Percentiles rank a stretch among this genome's conserved stretches.
Conservation (phyloP, 2,329 filamentous ascomycete genomes). For the Fusarium equiseti region DNA sequence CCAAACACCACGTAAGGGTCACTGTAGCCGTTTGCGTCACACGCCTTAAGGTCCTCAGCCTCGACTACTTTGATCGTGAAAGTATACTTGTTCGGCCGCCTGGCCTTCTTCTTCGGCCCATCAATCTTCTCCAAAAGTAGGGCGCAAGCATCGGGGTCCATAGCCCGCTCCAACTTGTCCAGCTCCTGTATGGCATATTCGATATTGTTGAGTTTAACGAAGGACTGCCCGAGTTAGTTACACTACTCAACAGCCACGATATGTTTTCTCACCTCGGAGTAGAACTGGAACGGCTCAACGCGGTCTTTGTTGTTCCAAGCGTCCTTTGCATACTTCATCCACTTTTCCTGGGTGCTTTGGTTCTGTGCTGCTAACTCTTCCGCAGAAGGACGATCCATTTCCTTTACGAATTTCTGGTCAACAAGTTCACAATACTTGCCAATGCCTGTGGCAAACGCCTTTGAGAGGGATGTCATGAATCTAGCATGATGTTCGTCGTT, state of each 20-base stretch:
- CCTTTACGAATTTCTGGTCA: conserved; percentile 84
- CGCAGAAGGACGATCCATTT: conserved; percentile 93
- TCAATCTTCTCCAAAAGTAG: conserved; percentile 81
- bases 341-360: conserved; percentile 90
- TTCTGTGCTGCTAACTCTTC: conserved; percentile 84
- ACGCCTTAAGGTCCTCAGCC: conserved; percentile 97
- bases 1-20: conserved; percentile 97
- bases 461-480: conserved; percentile 95
- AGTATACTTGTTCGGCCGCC: conserved; percentile 87
- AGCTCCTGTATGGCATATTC: conserved; percentile 94
- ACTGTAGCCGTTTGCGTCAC: conserved; percentile 91
- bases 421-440: conserved; percentile 92
- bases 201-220: conserved; percentile 98
- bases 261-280: conserved; percentile 77
- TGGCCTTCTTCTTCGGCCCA: conserved; percentile 73
- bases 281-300: conserved; percentile 96
- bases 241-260: not conserved
- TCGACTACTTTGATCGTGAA: conserved; percentile 99
- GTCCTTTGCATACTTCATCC: conserved; percentile 93
- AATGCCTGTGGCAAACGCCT: conserved; percentile 84
- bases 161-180: conserved; percentile 87
- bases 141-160: conserved; percentile 93
- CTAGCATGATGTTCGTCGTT: conserved; percentile 94
- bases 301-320: conserved; percentile 93
- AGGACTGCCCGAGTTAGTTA: conserved; percentile 71